These are phyloP conservation scores for Aristolochia californica DNA, from an alignment of 164 flowering plant genomes.

Conservation along the genomic window DNA sequence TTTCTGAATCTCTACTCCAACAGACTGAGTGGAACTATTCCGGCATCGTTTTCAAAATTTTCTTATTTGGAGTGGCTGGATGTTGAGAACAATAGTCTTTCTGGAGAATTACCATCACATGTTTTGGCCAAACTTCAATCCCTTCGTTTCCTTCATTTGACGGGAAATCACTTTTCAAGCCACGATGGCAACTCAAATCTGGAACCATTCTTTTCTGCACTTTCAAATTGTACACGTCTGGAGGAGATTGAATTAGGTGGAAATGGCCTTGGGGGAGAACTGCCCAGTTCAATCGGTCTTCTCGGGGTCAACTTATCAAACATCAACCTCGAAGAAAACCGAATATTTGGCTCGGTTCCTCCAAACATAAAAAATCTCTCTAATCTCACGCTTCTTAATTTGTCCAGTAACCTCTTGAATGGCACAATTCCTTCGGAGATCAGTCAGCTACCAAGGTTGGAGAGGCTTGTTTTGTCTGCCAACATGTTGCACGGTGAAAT, in stretches of 20 bases:
- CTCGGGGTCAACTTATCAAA: slow-evolving; percentile 8
- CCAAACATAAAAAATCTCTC: slow-evolving; percentile 22
- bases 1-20: slow-evolving; percentile 30
- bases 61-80: slow-evolving; percentile 25
- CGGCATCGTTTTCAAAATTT: slow-evolving; percentile 26
- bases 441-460: slow-evolving; percentile 20
- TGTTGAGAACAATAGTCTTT: slow-evolving; percentile 31
- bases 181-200: slow-evolving; percentile 43
- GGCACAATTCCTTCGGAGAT: slow-evolving; percentile 48
- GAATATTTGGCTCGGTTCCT: slow-evolving; percentile 38
- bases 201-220: slow-evolving; percentile 32
- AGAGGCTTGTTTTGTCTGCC: slow-evolving; percentile 36
- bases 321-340: slow-evolving; percentile 30
- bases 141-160: slow-evolving; percentile 25
- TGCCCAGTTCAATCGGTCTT: slow-evolving; percentile 25
- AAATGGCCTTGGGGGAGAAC: slow-evolving; percentile 35
- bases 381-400: slow-evolving; percentile 25
- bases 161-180: slow-evolving; percentile 33
- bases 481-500: slow-evolving; percentile 27
- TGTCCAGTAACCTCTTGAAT: slow-evolving; percentile 31
- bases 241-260: slow-evolving; percentile 37
- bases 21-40: slow-evolving; percentile 33
- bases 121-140: slow-evolving; percentile 10
- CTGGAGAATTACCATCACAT: slow-evolving; percentile 39
- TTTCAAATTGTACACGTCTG: slow-evolving; percentile 28